phyloP scores from a whole-genome alignment of 192 early-diverging fungal species.

The Chytriomyces sp. region DNA sequence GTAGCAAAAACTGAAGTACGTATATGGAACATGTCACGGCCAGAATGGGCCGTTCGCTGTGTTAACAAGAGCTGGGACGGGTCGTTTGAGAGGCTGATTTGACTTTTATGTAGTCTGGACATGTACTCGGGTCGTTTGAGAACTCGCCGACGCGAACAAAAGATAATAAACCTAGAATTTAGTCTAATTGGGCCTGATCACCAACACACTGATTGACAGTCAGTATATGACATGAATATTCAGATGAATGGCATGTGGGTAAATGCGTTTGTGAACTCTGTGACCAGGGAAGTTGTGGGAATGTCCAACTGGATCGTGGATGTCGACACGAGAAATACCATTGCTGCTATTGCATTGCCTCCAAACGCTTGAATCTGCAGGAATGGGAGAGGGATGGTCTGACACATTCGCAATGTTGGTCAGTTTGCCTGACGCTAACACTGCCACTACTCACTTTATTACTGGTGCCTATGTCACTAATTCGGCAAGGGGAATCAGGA shows the following conservation, averaged over 20 bases:
- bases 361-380: slow-evolving; percentile 51
- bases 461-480: slow-evolving; percentile 49
- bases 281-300: slow-evolving; percentile 15
- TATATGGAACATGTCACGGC: too few relatives aligned
- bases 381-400: slow-evolving; percentile 66
- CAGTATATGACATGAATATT: not conserved
- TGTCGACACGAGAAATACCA: not conserved
- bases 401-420: slow-evolving; percentile 53
- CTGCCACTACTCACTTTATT: slow-evolving; percentile 26
- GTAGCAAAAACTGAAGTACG: too few relatives aligned
- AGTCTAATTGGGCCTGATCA: too few relatives aligned
- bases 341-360: slow-evolving; percentile 44
- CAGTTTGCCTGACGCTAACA: slow-evolving; percentile 30
- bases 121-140: not conserved
- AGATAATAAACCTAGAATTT: too few relatives aligned
- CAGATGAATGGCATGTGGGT: slow-evolving; percentile 1
- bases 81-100: not conserved
- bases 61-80: not conserved
- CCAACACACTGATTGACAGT: not conserved
- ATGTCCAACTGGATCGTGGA: slow-evolving; percentile 6
- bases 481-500: slow-evolving; percentile 46
- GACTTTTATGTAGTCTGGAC: not conserved
- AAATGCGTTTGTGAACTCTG: slow-evolving; percentile 21
- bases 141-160: not conserved
- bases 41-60: not conserved